Percentiles rank a stretch among this genome's conserved stretches.
Evolutionary conservation across 2,329 filamentous ascomycete species (phyloP).

Genomic region (Macrophomina phaseolina): DNA sequence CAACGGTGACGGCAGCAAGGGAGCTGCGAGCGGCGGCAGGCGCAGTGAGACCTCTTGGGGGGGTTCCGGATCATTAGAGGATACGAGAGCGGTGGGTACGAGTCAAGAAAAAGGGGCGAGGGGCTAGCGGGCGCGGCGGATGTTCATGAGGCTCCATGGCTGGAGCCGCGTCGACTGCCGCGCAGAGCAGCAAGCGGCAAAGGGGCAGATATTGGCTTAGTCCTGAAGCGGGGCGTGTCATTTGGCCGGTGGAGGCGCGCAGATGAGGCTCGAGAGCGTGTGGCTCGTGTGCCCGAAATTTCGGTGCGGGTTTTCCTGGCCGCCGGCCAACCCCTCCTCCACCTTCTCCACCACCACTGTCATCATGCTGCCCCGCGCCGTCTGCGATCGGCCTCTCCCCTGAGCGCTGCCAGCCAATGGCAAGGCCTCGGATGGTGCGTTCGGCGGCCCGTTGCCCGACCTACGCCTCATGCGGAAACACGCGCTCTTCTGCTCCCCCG

Average conservation of each 20-base stretch:
- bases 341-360: slow-evolving; percentile 8
- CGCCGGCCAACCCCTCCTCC: slow-evolving; percentile 4
- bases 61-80: slow-evolving; percentile 7
- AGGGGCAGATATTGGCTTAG: slow-evolving; percentile 25
- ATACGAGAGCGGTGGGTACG: slow-evolving; percentile 9
- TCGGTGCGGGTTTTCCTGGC: slow-evolving; percentile 2
- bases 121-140: not conserved
- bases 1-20: not conserved
- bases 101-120: slow-evolving; percentile 7
- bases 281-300: not conserved
- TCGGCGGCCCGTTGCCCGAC: not conserved
- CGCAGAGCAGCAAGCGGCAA: not conserved
- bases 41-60: not conserved
- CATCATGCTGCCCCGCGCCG: not conserved
- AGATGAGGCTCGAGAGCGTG: not conserved
- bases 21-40: not conserved
- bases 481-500: not conserved
- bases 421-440: not conserved
- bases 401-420: not conserved
- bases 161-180: not conserved
- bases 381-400: slow-evolving; percentile 11
- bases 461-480: slow-evolving; percentile 5
- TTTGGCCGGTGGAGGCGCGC: slow-evolving; percentile 11
- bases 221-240: slow-evolving; percentile 12
- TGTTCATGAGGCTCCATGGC: not conserved